Base-by-base conservation (phyloP, 106 monocot species). In the Amphibolis antarctica region DNA sequence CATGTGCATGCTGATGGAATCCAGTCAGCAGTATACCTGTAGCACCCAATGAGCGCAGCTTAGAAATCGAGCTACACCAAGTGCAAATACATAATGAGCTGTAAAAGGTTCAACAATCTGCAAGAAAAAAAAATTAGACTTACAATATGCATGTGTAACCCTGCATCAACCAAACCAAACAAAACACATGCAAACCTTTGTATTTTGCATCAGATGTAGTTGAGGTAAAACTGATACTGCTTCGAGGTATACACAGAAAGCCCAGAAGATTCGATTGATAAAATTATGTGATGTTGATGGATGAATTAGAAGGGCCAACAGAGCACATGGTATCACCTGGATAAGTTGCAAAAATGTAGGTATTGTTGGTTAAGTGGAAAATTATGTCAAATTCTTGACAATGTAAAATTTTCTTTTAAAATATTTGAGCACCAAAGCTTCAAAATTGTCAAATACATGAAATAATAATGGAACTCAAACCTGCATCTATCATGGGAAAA, bases 61-160 rank as follows among this genome's bases (percentile, higher is more conserved):
- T 12, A 69, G 28, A 21, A 69, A 69, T 59, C 69, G 44, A 21
- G 69, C 69, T 21, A 69, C 59, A 4, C 69, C 69, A 59, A 69
- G 59, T n/a, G 69, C 69, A 60, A 69, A 69, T 20, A 69, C 69
- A 59, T 69, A 69, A 59, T 69, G 58, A 59, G 69, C 69, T 14
- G 69, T 69, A 30, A 69, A 59, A 44, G 69, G 59, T 27, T 69
- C 69, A 17, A 69, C 48, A 22, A 59, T 59, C 69, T 69, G 69
- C 59, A 59, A 18, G 17, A 42, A 66, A 19, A 15, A 27, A 64
- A 9, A 46, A 20, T 18, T 53, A 50, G 10, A 11, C 28, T 29
- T 15, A 27, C 5, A 10, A 30, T 29, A 10, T 42, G 9, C 36
- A 42, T 42, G 14, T 42, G 18, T 11, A n/a, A 42, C 10, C 15